Conservation (phyloP, 2,329 filamentous ascomycete species). For the Sarocladiaceae sp. region DNA sequence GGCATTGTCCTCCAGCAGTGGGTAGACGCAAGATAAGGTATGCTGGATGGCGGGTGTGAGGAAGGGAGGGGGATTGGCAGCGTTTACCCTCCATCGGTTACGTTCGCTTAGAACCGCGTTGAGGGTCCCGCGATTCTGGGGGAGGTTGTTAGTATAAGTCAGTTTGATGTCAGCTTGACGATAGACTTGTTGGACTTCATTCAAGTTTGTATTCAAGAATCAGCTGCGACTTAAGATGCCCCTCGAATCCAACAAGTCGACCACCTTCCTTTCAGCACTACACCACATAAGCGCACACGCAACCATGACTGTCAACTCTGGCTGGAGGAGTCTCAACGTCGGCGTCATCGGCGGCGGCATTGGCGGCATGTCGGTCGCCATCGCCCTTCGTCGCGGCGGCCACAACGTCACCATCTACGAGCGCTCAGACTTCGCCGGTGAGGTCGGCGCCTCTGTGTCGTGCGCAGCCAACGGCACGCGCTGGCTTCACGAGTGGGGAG, state of each 20-base stretch:
- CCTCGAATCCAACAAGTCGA: slow-evolving; percentile 1
- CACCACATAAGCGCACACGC: background rate
- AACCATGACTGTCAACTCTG: slow-evolving; percentile 9
- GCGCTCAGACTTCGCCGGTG: slow-evolving; percentile 57
- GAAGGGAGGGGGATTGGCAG: background rate
- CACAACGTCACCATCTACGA: slow-evolving; percentile 57
- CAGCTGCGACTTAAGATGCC: background rate
- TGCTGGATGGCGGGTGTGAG: background rate
- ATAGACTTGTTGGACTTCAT: background rate
- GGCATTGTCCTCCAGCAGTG: background rate
- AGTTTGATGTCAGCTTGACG: slow-evolving; percentile 3
- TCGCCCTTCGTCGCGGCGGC: slow-evolving; percentile 39
- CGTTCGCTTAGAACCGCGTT: slow-evolving; percentile 6
- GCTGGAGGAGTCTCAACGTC: slow-evolving; percentile 39
- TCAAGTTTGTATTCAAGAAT: background rate
- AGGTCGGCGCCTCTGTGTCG: slow-evolving; percentile 61
- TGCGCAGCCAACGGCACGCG: slow-evolving; percentile 65
- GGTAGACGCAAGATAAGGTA: slow-evolving; percentile 2
- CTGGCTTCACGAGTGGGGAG: slow-evolving; percentile 63
- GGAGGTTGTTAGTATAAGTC: slow-evolving; percentile 5
- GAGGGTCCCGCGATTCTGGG: background rate
- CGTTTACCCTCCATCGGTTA: slow-evolving; percentile 4
- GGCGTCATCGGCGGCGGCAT: slow-evolving; percentile 42
- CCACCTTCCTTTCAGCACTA: background rate
- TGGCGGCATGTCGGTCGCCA: slow-evolving; percentile 39